Evolutionary conservation across 106 monocot species (phyloP), one percentile per base, ranked within the genome.

Genomic region (Posidonia australis): DNA sequence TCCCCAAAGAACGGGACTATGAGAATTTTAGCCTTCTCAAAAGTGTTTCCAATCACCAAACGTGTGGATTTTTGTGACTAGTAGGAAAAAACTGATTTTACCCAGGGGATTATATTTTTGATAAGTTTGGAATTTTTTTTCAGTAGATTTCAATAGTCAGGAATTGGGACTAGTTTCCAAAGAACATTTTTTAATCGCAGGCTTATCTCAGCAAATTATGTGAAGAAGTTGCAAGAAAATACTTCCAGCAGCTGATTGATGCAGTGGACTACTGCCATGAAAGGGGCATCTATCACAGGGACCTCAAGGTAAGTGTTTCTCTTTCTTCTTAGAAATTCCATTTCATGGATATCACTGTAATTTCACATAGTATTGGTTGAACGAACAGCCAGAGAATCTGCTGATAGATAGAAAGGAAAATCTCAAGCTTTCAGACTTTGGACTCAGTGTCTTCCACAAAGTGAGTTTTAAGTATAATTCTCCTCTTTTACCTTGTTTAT

Each of bases 191-290:
- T 36, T 36, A 19, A 14, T 12, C 16, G 58, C 62, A 83, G 93
- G 70, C 74, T 73, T 62, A 54, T 12, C 77, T 70, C 19, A 89
- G 86, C 14, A 82, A 64, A 42, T 64, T 86, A 21, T n/a, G 74
- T 21, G 91, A 92, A 65, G 5, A 49, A 19, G 79, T 81, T 77
- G 86, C 72, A 3, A 67, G 86, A 21, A 82, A 73, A 58, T 65
- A 84, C 44, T 92, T 92, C 61, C 91, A 92, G 72, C 91, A 92
- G 77, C 47, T 92, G 56, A 82, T 92, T 73, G 86, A 92, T 77
- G 91, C 70, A 60, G 52, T 91, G 19, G 86, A 83, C 72, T 90
- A 86, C 27, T 91, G 91, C 60, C 91, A 86, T 75, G 81, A 77
- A 6, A 86, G 72, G 54, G 86, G 91, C 54, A 78, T 86, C 28